phyloP scores from a whole-genome alignment of 257 asterid species.

The Linaria vulgaris region DNA sequence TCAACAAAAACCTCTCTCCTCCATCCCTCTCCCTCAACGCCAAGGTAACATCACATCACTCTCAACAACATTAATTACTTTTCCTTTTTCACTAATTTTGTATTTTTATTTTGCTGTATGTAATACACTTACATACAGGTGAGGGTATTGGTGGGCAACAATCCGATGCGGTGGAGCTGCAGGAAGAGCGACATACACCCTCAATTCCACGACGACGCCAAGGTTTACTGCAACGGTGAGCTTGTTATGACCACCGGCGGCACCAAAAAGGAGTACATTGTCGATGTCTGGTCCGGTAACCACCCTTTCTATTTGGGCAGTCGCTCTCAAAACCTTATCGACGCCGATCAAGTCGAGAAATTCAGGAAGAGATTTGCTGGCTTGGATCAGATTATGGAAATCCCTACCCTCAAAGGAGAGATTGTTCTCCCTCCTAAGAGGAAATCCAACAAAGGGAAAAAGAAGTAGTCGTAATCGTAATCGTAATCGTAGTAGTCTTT shows the following conservation, averaged over 20 bases:
- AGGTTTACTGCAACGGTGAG: constrained; percentile 91
- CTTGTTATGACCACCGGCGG: constrained; percentile 96
- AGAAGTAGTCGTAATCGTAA: constrained; percentile 51
- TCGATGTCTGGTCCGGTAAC: constrained; percentile 97
- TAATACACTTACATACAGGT: no score
- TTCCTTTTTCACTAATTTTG: background rate
- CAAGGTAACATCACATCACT: constrained; percentile 39
- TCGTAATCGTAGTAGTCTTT: constrained; percentile 16
- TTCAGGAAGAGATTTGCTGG: constrained; percentile 77
- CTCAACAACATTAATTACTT: background rate
- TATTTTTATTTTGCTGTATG: no score
- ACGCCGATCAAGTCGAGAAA: constrained; percentile 86
- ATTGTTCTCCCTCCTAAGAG: constrained; percentile 75
- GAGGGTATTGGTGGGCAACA: constrained; percentile 47
- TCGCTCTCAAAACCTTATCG: constrained; percentile 54
- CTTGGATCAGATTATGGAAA: constrained; percentile 62
- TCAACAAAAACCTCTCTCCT: constrained; percentile 45
- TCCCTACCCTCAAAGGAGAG: constrained; percentile 93
- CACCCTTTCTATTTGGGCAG: constrained; percentile 92
- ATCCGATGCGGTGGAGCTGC: constrained; percentile 61
- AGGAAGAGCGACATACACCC: constrained; percentile 95
- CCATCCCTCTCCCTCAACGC: constrained; percentile 34
- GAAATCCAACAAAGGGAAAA: constrained; percentile 57
- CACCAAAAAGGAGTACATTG: constrained; percentile 83
- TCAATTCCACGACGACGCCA: constrained; percentile 64